Percentiles rank a stretch among this genome's conserved stretches.
phyloP scores from a whole-genome alignment of 441 rosid genomes.

The Brassica balearica region DNA sequence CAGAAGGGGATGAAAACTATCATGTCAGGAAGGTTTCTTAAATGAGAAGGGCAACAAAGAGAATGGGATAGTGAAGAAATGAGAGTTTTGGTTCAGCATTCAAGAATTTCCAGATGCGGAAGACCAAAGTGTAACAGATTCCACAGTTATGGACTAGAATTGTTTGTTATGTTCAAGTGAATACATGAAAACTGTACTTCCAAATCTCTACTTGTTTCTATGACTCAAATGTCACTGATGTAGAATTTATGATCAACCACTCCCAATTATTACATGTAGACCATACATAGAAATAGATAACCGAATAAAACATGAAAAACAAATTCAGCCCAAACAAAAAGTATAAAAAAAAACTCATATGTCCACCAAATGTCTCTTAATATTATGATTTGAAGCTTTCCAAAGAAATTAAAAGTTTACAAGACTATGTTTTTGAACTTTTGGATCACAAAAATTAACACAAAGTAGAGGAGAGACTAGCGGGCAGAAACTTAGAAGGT shows the following conservation, averaged over 20 bases:
- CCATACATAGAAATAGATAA: background rate
- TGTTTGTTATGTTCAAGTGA: too few relatives aligned
- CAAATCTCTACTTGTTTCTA: background rate
- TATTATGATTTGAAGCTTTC: background rate
- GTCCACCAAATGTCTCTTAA: background rate
- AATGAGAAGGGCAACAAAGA: slow-evolving; percentile 27
- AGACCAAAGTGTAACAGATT: slow-evolving; percentile 8
- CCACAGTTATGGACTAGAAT: background rate
- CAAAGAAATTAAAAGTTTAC: background rate
- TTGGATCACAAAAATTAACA: too few relatives aligned
- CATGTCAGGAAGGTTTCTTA: background rate
- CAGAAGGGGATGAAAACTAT: slow-evolving; percentile 36
- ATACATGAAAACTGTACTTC: background rate
- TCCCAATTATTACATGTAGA: background rate
- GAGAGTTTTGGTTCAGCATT: background rate
- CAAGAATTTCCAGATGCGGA: background rate
- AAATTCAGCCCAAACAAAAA: too few relatives aligned
- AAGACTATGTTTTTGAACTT: background rate
- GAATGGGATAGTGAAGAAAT: slow-evolving; percentile 30
- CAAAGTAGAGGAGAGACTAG: too few relatives aligned
- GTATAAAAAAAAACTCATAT: too few relatives aligned
- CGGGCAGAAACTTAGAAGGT: too few relatives aligned
- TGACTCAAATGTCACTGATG: background rate
- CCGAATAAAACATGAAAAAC: too few relatives aligned
- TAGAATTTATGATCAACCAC: slow-evolving; percentile 9